These are phyloP conservation scores for Atkinsonella texensis DNA, from an alignment of 2,329 filamentous ascomycete genomes.

Conservation along the genomic window DNA sequence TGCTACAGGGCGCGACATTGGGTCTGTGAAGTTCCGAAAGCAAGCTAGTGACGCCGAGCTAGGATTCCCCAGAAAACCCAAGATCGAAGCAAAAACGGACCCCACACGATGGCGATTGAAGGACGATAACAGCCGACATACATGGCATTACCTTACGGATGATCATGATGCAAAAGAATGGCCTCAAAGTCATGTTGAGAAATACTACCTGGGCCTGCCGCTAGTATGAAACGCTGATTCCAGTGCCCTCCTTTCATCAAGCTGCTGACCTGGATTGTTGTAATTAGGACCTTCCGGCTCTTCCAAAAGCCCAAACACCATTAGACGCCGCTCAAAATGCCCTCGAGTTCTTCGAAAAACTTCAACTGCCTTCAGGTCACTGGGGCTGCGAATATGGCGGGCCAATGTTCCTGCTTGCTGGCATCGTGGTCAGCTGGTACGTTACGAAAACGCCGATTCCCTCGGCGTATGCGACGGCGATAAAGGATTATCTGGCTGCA, in stretches of 20 bases:
- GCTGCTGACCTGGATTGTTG: not conserved
- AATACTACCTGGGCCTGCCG: conserved; percentile 71
- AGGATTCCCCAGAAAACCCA: conserved; percentile 32
- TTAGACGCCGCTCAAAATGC: conserved; percentile 73
- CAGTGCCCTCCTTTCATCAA: not conserved
- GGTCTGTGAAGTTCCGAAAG: conserved; percentile 27
- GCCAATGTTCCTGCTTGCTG: conserved; percentile 88
- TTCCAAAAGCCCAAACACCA: conserved; percentile 59
- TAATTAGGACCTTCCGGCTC: conserved; percentile 56
- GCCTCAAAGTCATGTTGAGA: conserved; percentile 85
- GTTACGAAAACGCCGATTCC: conserved; percentile 81
- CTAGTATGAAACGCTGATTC: conserved; percentile 39
- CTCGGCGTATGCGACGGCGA: conserved; percentile 68
- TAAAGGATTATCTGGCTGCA: conserved; percentile 83
- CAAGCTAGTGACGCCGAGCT: conserved; percentile 27
- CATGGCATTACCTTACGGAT: conserved; percentile 84
- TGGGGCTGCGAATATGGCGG: conserved; percentile 98
- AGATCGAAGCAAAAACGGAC: conserved; percentile 55
- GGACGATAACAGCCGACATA: conserved; percentile 75
- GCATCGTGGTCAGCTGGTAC: conserved; percentile 76
- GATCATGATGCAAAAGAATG: conserved; percentile 58
- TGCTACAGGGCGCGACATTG: conserved; percentile 18
- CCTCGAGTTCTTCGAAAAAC: conserved; percentile 74
- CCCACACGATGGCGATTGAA: conserved; percentile 71
- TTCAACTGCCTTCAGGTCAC: conserved; percentile 80